Evolutionary conservation across 116 monocot species (phyloP), one percentile per base, ranked within the genome.

Genomic region (Dioscorea cayenensis): DNA sequence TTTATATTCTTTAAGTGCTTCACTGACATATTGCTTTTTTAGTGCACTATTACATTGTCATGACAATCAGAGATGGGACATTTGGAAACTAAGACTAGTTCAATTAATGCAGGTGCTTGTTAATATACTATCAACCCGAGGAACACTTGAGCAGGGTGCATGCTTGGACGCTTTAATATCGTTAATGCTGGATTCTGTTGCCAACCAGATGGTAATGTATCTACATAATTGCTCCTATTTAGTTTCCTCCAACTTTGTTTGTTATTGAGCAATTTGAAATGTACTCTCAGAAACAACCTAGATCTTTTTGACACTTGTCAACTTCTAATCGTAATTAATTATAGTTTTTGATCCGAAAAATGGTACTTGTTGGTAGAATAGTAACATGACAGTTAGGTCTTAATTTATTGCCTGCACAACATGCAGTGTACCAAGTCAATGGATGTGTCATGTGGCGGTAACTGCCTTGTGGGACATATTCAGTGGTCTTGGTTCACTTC

Each of bases 101-200:
- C 49, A 28, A 27, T 50, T 61, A 36, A 64, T 85, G 72, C 83
- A 95, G 96, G 90, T 92, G 51, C 78, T 96, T 60, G 29, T 90
- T 59, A 83, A 86, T 66, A 83, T 96, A 69, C 67, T 92, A 67
- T 77, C 88, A 28, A 84, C 83, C 18, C 66, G 86, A 78, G 90
- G 93, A 77, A 64, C 64, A 62, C 73, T 82, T 70, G 93, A 84
- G 80, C 96, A 86, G 72, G 86, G 81, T 65, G 83, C 84, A 67
- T 97, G 96, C 77, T 83, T 97, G 73, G 96, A 90, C 81, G 84
- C 90, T 67, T 51, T 97, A 58, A 71, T 97, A 78, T 82, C 92
- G 29, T 71, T 97, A 70, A 79, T 97, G 88, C 69, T 97, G 77
- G 96, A 97, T 63, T 92, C 83, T 72, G 70, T 88, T 73, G 67